Conservation (phyloP, 2,329 filamentous ascomycete species). For the Elsinoe batatas region DNA sequence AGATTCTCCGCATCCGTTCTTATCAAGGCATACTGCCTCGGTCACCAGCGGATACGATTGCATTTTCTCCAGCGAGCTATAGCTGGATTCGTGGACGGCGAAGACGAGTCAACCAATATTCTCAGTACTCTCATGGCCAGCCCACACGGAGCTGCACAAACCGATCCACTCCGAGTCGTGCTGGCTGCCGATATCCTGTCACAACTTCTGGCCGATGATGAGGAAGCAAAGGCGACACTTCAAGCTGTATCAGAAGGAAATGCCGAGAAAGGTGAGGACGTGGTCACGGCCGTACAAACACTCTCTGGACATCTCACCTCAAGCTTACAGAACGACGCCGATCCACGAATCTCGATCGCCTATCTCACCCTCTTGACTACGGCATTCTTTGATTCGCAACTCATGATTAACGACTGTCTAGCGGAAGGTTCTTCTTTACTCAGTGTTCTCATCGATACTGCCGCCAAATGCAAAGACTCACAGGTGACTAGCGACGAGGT, state of each 20-base stretch:
- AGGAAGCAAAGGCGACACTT: slow-evolving; percentile 66
- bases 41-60: slow-evolving; percentile 67
- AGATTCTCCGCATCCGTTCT: slow-evolving; percentile 80
- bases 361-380: slow-evolving; percentile 82
- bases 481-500: slow-evolving; percentile 33
- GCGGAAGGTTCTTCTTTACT: slow-evolving; percentile 89
- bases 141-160: slow-evolving; percentile 48
- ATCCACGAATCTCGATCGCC: slow-evolving; percentile 69
- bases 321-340: slow-evolving; percentile 63
- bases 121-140: slow-evolving; percentile 70
- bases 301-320: slow-evolving; percentile 78
- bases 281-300: slow-evolving; percentile 85
- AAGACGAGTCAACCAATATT: slow-evolving; percentile 72
- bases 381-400: slow-evolving; percentile 87
- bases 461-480: slow-evolving; percentile 44
- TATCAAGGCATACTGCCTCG: slow-evolving; percentile 82
- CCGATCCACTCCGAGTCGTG: slow-evolving; percentile 81
- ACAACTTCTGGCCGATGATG: slow-evolving; percentile 72
- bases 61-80: slow-evolving; percentile 87
- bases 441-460: slow-evolving; percentile 28
- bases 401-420: slow-evolving; percentile 86
- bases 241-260: slow-evolving; percentile 84
- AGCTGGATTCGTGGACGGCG: slow-evolving; percentile 67
- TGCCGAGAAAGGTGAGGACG: slow-evolving; percentile 80
- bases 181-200: slow-evolving; percentile 81